A percentile compares a stretch with the other conserved stretches of the same genome.
phyloP scores from a whole-genome alignment of 805 yeast species.

The Blastobotrys attinorum region DNA sequence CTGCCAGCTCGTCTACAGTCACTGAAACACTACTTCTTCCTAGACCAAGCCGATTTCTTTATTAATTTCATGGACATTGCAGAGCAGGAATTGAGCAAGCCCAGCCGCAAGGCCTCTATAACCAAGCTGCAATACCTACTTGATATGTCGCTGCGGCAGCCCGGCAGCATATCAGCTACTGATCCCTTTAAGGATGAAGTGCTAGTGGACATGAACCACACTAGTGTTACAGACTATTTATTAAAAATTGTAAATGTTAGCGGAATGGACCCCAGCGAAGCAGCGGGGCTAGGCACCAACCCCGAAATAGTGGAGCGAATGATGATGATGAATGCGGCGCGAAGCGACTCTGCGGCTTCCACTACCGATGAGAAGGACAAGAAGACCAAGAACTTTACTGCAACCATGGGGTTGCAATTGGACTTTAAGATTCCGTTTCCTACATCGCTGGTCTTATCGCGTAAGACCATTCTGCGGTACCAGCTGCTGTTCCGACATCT shows the following conservation, averaged over 20 bases:
- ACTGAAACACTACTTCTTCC: constrained; percentile 51
- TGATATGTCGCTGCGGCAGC: constrained; percentile 32
- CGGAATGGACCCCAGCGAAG: constrained; percentile 27
- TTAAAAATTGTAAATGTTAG: constrained; percentile 28
- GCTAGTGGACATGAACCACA: constrained; percentile 25
- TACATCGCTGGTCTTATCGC: constrained; percentile 61
- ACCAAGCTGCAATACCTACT: constrained; percentile 31
- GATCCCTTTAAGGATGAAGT: constrained; percentile 32
- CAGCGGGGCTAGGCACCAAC: constrained; percentile 8
- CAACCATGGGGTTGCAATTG: constrained; percentile 30
- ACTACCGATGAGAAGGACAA: constrained; percentile 15
- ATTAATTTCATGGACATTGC: constrained; percentile 46
- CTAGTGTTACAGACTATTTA: constrained; percentile 29
- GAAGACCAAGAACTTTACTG: constrained; percentile 19
- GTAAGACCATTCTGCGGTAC: constrained; percentile 65
- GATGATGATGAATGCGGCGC: constrained; percentile 12
- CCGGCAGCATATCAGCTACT: constrained; percentile 30
- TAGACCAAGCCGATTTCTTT: constrained; percentile 44
- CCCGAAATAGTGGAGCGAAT: constrained; percentile 11
- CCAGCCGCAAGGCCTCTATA: constrained; percentile 23
- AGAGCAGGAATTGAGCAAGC: constrained; percentile 44
- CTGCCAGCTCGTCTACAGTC: constrained; percentile 40
- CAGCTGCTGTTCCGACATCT: constrained; percentile 73
- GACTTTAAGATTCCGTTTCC: constrained; percentile 69
- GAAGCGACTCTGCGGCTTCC: constrained; percentile 6